Conservation (phyloP, 2,329 filamentous ascomycete genomes). For the Talaromyces sp. region DNA sequence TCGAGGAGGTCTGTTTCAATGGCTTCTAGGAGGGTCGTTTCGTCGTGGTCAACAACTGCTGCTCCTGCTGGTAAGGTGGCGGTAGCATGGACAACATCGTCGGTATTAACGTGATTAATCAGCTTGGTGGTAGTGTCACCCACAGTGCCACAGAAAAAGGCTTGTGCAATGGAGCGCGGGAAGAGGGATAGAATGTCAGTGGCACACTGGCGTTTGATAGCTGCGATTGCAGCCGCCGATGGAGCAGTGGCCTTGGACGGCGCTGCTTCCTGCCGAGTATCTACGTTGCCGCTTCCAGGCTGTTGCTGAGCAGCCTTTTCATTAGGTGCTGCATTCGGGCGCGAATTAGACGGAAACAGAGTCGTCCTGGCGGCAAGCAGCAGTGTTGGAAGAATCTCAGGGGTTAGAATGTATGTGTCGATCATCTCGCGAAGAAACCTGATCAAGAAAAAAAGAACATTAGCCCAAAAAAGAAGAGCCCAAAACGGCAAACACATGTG, state of each 20-base stretch:
- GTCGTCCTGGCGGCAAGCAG: constrained; percentile 60
- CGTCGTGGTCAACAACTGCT: constrained; percentile 15
- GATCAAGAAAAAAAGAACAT: constrained; percentile 1
- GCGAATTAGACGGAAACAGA: constrained; percentile 79
- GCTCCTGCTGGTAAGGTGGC: constrained; percentile 13
- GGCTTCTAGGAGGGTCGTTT: constrained; percentile 49
- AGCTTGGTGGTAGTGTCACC: constrained; percentile 10
- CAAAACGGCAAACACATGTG: not conserved
- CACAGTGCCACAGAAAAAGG: constrained; percentile 36
- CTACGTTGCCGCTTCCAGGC: not conserved
- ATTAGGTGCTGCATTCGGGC: constrained; percentile 47
- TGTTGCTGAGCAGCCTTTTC: constrained; percentile 23
- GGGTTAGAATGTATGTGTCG: constrained; percentile 59
- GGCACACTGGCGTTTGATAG: constrained; percentile 38
- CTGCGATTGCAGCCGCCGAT: constrained; percentile 3
- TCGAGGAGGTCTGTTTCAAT: constrained; percentile 63
- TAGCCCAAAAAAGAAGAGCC: not conserved
- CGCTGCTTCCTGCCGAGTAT: not conserved
- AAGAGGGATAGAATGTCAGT: constrained; percentile 36
- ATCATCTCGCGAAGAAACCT: constrained; percentile 43
- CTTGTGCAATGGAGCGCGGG: constrained; percentile 38
- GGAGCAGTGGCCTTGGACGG: not conserved
- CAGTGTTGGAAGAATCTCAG: constrained; percentile 59
- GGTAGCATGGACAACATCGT: not conserved
- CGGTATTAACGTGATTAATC: constrained; percentile 2